phyloP scores from a whole-genome alignment of 345 rosid species.

The Kandelia obovata region DNA sequence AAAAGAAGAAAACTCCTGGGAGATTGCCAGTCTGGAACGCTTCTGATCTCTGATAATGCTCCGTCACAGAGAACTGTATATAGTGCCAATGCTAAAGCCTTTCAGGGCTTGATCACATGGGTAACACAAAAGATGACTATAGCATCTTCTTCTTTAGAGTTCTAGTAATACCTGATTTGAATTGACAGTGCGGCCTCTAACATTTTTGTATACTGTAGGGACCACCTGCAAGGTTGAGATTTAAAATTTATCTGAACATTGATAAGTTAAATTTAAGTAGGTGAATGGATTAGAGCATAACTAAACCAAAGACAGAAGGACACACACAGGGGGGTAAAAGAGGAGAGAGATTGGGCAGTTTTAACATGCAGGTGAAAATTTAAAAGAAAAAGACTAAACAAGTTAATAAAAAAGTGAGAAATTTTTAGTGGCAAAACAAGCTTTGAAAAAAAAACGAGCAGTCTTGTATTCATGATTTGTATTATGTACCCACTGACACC shows the following conservation, averaged over 20 bases:
- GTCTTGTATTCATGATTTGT: neutral
- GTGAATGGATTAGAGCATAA: neutral
- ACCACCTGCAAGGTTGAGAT: slow-evolving; percentile 59
- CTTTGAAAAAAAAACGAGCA: too few species aligned
- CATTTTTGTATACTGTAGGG: slow-evolving; percentile 82
- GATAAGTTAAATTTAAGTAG: neutral
- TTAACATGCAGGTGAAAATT: too few species aligned
- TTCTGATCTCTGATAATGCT: slow-evolving; percentile 68
- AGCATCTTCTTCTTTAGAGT: neutral
- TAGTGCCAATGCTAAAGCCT: neutral
- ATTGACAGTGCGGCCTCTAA: slow-evolving; percentile 41
- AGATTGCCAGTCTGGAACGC: slow-evolving; percentile 50
- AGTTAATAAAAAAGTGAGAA: too few species aligned
- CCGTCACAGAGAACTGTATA: slow-evolving; percentile 86
- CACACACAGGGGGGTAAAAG: neutral
- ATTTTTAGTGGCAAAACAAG: too few species aligned
- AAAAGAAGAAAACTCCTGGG: slow-evolving; percentile 93
- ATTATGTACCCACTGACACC: neutral
- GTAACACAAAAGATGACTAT: slow-evolving; percentile 4
- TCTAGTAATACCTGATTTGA: slow-evolving; percentile 29
- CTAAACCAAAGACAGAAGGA: neutral
- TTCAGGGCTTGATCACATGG: slow-evolving; percentile 13
- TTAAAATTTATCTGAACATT: slow-evolving; percentile 8
- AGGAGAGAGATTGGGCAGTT: too few species aligned
- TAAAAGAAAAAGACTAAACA: too few species aligned